These are phyloP conservation scores for Lipomyces orientalis DNA, from an alignment of 805 yeast species.

Conservation along the genomic window DNA sequence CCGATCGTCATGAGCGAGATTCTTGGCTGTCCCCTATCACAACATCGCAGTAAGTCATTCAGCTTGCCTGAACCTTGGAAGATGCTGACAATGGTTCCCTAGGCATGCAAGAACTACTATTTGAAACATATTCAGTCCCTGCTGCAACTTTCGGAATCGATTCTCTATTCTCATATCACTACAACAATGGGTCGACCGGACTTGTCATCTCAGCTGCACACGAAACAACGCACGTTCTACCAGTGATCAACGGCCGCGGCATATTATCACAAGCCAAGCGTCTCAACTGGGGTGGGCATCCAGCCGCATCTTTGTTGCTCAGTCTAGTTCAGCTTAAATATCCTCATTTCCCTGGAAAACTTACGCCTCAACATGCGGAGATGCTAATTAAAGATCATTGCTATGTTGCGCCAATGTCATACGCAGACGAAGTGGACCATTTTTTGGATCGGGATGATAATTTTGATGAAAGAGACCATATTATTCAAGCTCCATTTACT, in stretches of 20 bases:
- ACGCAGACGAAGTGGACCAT: slow-evolving; percentile 62
- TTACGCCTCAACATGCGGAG: slow-evolving; percentile 67
- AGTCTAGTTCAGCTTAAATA: slow-evolving; percentile 76
- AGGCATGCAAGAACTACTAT: slow-evolving; percentile 75
- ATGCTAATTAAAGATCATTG: slow-evolving; percentile 75
- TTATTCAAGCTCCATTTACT: slow-evolving; percentile 80
- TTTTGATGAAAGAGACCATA: slow-evolving; percentile 71
- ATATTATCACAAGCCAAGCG: slow-evolving; percentile 71
- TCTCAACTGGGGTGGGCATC: slow-evolving; percentile 90
- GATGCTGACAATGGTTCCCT: neutral
- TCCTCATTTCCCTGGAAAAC: slow-evolving; percentile 85
- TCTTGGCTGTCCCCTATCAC: slow-evolving; percentile 70
- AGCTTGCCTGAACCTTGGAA: neutral
- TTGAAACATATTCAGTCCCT: slow-evolving; percentile 81
- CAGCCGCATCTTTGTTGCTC: slow-evolving; percentile 66
- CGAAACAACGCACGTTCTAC: slow-evolving; percentile 81
- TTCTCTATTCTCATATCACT: slow-evolving; percentile 74
- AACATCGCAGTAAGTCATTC: slow-evolving; percentile 56
- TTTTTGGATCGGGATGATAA: slow-evolving; percentile 62
- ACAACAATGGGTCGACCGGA: slow-evolving; percentile 61
- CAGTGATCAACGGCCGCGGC: slow-evolving; percentile 76
- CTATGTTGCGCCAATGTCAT: slow-evolving; percentile 69
- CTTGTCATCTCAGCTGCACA: slow-evolving; percentile 83
- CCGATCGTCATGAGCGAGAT: slow-evolving; percentile 85
- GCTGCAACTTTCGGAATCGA: slow-evolving; percentile 82